A percentile compares a stretch with the other conserved stretches of the same genome.
Evolutionary conservation across 2,329 filamentous ascomycete genomes (phyloP).

Genomic region (Fusarium coffeatum): DNA sequence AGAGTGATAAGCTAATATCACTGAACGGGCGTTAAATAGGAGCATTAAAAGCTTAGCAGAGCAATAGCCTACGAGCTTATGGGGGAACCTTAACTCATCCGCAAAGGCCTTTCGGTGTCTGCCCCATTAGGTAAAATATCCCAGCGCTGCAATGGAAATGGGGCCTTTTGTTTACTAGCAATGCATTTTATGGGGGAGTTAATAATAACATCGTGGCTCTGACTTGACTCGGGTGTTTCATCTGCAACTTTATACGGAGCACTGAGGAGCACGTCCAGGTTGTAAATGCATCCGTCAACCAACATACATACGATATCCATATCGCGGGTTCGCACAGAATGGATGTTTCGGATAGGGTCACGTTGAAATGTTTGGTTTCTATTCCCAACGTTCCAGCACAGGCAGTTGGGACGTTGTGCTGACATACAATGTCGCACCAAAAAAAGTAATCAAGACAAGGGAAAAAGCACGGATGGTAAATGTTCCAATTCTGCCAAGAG

Average conservation of each 20-base stretch:
- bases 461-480: neutral
- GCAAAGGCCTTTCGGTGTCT: constrained; percentile 32
- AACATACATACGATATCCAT: neutral
- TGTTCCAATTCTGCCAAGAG: constrained; percentile 16
- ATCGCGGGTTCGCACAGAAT: constrained; percentile 1
- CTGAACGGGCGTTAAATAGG: constrained; percentile 10
- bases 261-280: neutral
- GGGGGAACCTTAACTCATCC: constrained; percentile 23
- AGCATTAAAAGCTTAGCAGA: neutral
- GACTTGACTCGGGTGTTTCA: constrained; percentile 37
- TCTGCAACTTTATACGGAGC: constrained; percentile 10
- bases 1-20: constrained; percentile 1
- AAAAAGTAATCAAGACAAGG: neutral
- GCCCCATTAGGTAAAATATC: constrained; percentile 30
- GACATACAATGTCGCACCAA: constrained; percentile 23
- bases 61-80: constrained; percentile 9
- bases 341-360: constrained; percentile 8
- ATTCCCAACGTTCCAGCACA: constrained; percentile 2
- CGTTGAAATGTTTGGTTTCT: constrained; percentile 11
- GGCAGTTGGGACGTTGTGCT: neutral
- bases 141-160: constrained; percentile 8
- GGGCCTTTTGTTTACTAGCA: constrained; percentile 4
- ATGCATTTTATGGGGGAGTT: constrained; percentile 19
- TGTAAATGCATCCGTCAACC: neutral
- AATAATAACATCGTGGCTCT: constrained; percentile 18